A percentile compares a stretch with the other conserved stretches of the same genome.
These are phyloP conservation scores for Tylopilus intermedius DNA, from an alignment of 768 basidiomycete species.

Conservation along the genomic window DNA sequence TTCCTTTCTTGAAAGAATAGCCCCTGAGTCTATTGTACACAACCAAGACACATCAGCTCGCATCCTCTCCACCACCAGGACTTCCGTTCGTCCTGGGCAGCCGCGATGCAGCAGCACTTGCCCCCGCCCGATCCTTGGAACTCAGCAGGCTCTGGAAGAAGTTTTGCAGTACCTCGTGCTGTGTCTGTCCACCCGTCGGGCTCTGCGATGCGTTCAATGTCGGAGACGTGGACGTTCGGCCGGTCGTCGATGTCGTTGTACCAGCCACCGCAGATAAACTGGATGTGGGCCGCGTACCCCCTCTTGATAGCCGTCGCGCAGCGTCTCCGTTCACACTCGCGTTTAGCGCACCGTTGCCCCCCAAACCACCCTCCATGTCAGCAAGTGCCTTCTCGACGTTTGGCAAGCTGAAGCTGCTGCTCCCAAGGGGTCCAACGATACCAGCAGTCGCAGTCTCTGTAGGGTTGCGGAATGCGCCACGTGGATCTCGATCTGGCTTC, in stretches of 20 bases:
- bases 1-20: neutral
- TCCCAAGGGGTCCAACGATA: slow-evolving; percentile 90
- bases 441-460: slow-evolving; percentile 57
- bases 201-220: slow-evolving; percentile 35
- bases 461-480: slow-evolving; percentile 79
- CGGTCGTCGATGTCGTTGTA: slow-evolving; percentile 27
- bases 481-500: slow-evolving; percentile 86
- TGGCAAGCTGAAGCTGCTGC: slow-evolving; percentile 79
- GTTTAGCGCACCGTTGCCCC: slow-evolving; percentile 29
- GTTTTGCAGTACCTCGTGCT: slow-evolving; percentile 80
- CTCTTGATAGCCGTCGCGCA: slow-evolving; percentile 31
- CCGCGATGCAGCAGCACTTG: slow-evolving; percentile 29
- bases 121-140: slow-evolving; percentile 53
- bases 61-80: slow-evolving; percentile 36
- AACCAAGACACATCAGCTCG: slow-evolving; percentile 20
- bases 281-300: slow-evolving; percentile 25
- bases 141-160: slow-evolving; percentile 83
- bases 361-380: slow-evolving; percentile 74
- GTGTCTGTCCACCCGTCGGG: slow-evolving; percentile 53
- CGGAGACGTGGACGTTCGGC: slow-evolving; percentile 39
- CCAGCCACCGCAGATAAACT: slow-evolving; percentile 39
- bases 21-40: neutral
- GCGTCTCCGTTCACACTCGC: slow-evolving; percentile 34
- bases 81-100: slow-evolving; percentile 33
- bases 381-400: slow-evolving; percentile 82